phyloP scores from a whole-genome alignment of 169 alveolate genomes.

The Plasmodium knowlesi region DNA sequence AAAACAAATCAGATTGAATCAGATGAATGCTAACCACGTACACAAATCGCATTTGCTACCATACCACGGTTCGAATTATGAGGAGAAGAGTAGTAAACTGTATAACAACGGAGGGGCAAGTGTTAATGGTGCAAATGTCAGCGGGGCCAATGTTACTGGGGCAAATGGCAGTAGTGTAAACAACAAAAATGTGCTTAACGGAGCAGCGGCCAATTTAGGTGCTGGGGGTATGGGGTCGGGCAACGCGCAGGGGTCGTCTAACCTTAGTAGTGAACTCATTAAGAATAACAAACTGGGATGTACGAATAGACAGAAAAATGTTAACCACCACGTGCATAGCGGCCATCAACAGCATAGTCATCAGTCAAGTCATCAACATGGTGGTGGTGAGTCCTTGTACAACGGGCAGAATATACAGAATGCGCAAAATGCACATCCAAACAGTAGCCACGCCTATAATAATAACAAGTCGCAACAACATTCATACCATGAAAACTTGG shows the following conservation, averaged over 20 bases:
- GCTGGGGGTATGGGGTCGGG: too few species aligned
- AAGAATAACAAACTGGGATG: slow-evolving; percentile 43
- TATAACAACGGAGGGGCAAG: background rate
- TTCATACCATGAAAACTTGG: slow-evolving; percentile 25
- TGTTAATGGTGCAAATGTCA: background rate
- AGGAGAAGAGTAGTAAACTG: slow-evolving; percentile 44
- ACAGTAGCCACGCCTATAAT: background rate
- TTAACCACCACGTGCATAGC: slow-evolving; percentile 13
- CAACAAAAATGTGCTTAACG: slow-evolving; percentile 16
- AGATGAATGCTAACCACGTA: slow-evolving; percentile 5
- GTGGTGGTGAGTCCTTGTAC: background rate
- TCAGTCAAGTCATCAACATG: background rate
- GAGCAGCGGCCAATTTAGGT: background rate
- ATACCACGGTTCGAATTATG: slow-evolving; percentile 23
- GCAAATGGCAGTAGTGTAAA: background rate
- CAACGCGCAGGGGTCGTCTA: slow-evolving; percentile 3
- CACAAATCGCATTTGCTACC: slow-evolving; percentile 30
- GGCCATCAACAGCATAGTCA: background rate
- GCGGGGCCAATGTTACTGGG: background rate
- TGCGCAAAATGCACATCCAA: background rate
- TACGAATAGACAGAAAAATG: slow-evolving; percentile 28
- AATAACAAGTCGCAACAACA: slow-evolving; percentile 30
- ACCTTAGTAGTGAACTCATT: slow-evolving; percentile 9
- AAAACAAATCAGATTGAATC: slow-evolving; percentile 33
- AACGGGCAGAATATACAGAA: background rate